A percentile compares a stretch with the other conserved stretches of the same genome.
Evolutionary conservation across 2,329 filamentous ascomycete species (phyloP).

Genomic region (Didymellaceae sp.): DNA sequence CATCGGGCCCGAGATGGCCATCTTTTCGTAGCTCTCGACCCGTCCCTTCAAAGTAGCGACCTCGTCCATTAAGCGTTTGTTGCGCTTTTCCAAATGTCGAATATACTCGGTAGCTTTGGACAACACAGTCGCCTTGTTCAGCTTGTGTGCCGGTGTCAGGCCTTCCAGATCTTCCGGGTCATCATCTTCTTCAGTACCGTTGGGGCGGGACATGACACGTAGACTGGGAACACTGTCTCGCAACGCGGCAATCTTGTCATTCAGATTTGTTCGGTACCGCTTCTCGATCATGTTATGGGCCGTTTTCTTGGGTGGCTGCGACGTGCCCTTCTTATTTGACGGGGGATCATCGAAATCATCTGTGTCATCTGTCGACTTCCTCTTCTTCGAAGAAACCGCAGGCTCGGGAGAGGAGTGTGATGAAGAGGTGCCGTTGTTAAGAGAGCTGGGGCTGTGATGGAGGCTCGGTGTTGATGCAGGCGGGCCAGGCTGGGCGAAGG

Average conservation of each 20-base stretch:
- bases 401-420: constrained; percentile 71
- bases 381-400: constrained; percentile 41
- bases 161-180: constrained; percentile 77
- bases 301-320: constrained; percentile 77
- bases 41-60: constrained; percentile 79
- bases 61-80: constrained; percentile 81
- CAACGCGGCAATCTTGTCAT: constrained; percentile 94
- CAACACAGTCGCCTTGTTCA: constrained; percentile 96
- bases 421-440: constrained; percentile 45
- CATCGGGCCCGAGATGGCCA: constrained; percentile 65
- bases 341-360: constrained; percentile 66
- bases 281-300: constrained; percentile 99
- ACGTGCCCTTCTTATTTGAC: constrained; percentile 60
- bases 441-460: constrained; percentile 46
- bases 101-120: constrained; percentile 98
- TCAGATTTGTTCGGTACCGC: constrained; percentile 92
- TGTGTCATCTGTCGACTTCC: constrained; percentile 56
- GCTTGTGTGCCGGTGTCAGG: constrained; percentile 82
- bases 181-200: constrained; percentile 71
- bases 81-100: constrained; percentile 88
- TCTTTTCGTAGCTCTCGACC: constrained; percentile 69
- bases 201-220: constrained; percentile 73
- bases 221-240: constrained; percentile 91
- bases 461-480: constrained; percentile 47
- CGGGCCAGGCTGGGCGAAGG: constrained; percentile 27